Conservation (phyloP, 345 rosid genomes). For the Aquilaria yunnanensis region DNA sequence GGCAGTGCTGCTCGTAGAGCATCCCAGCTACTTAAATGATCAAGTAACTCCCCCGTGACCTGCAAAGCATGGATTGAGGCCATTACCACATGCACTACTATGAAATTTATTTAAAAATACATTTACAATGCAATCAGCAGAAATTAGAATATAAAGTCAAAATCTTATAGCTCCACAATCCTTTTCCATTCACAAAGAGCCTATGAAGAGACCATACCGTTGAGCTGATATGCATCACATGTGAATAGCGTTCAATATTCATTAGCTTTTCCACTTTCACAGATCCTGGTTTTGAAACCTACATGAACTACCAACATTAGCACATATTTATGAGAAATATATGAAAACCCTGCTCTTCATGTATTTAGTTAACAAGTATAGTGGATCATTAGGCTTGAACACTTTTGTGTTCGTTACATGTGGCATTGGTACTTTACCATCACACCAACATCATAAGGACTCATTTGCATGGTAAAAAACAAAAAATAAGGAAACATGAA, state of each 20-base stretch:
- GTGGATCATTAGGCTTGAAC: too few species aligned
- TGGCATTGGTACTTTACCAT: too few species aligned
- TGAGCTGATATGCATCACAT: conserved; percentile 98
- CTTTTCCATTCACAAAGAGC: too few species aligned
- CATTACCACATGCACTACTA: neutral
- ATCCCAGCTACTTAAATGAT: conserved; percentile 39
- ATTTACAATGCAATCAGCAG: neutral
- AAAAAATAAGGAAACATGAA: neutral
- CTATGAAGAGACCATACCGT: conserved; percentile 50
- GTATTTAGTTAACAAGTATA: neutral
- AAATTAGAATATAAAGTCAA: neutral
- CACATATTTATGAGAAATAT: neutral
- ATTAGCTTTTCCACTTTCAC: conserved; percentile 90
- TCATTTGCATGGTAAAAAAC: neutral
- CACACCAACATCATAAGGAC: neutral
- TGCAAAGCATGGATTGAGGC: conserved; percentile 16
- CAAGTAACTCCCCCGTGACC: conserved; percentile 81
- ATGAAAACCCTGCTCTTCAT: neutral
- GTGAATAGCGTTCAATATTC: conserved; percentile 85
- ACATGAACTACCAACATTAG: conserved; percentile 18
- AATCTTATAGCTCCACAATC: too few species aligned
- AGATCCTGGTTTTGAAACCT: conserved; percentile 83
- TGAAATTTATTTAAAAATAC: too few species aligned
- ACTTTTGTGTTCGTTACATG: too few species aligned
- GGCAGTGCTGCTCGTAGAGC: conserved; percentile 44